Conservation (phyloP, 148 eudicot species). For the Suaeda aralocaspica region DNA sequence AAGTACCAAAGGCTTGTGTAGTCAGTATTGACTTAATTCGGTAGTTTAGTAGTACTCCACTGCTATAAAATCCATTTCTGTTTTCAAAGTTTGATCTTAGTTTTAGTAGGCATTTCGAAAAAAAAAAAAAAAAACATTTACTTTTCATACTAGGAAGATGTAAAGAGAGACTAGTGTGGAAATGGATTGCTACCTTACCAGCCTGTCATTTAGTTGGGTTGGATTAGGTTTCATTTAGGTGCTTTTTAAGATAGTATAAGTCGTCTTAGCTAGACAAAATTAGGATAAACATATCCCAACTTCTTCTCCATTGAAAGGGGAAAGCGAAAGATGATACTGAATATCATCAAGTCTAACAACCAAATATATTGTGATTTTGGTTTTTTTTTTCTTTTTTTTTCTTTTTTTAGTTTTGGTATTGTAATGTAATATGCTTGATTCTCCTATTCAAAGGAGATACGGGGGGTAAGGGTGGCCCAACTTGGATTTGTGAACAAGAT, state of each 20-base stretch:
- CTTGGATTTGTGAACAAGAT: constrained; percentile 38
- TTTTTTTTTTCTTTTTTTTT: constrained; percentile 13
- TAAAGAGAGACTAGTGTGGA: constrained; percentile 39
- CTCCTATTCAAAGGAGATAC: constrained; percentile 40
- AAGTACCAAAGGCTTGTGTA: constrained; percentile 64
- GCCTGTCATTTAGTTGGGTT: constrained; percentile 36
- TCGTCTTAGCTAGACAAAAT: constrained; percentile 37
- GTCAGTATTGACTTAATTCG: not conserved
- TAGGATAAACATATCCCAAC: constrained; percentile 38
- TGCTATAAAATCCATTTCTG: constrained; percentile 12
- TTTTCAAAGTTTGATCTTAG: constrained; percentile 32
- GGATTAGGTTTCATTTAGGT: constrained; percentile 23
- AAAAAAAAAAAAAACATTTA: too few relatives aligned
- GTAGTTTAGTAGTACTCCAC: constrained; percentile 6
- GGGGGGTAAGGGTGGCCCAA: constrained; percentile 37
- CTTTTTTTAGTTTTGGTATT: constrained; percentile 20
- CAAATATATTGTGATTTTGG: constrained; percentile 19
- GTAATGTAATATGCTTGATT: constrained; percentile 30
- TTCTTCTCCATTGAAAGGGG: constrained; percentile 39
- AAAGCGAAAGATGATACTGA: constrained; percentile 21
- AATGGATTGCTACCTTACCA: constrained; percentile 29
- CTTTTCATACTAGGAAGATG: constrained; percentile 30
- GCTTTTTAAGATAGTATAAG: constrained; percentile 38
- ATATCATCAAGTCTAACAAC: constrained; percentile 31
- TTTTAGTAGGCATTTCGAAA: too few relatives aligned